Evolutionary conservation across 2,329 filamentous ascomycete species (phyloP).

Genomic region (Fusarium pseudonygamai): DNA sequence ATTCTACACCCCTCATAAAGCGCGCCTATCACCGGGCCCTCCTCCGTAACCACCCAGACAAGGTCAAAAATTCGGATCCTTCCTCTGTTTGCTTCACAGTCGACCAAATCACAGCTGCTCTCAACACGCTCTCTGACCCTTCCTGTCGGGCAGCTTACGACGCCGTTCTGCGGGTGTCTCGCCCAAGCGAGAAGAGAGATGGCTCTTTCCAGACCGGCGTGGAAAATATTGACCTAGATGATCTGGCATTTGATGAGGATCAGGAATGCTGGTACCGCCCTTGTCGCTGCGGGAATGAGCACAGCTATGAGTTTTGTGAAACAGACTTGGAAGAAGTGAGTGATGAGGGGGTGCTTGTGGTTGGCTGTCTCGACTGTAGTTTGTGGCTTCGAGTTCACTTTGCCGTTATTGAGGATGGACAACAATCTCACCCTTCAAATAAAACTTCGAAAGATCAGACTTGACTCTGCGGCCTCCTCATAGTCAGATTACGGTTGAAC

Average conservation of each 20-base stretch:
- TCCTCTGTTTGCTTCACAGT: conserved; percentile 62
- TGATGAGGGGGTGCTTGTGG: conserved; percentile 68
- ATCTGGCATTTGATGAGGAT: conserved; percentile 63
- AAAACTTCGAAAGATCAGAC: conserved; percentile 31
- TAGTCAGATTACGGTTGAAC: neutral
- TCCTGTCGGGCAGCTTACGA: conserved; percentile 64
- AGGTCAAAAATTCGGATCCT: conserved; percentile 45
- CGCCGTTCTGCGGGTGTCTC: conserved; percentile 53
- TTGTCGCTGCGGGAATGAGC: conserved; percentile 72
- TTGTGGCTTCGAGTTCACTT: conserved; percentile 73
- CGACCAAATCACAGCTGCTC: conserved; percentile 72
- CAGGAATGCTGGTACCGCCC: conserved; percentile 62
- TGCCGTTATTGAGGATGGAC: conserved; percentile 57
- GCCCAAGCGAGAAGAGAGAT: conserved; percentile 33
- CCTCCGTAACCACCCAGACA: conserved; percentile 73
- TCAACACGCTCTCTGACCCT: conserved; percentile 63
- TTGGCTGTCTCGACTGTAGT: conserved; percentile 73
- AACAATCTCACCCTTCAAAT: conserved; percentile 15
- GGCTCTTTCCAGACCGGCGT: conserved; percentile 65
- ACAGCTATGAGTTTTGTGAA: conserved; percentile 68
- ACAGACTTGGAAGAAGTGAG: conserved; percentile 67
- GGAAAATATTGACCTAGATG: conserved; percentile 72
- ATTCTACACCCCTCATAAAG: conserved; percentile 62
- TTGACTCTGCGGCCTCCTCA: conserved; percentile 21
- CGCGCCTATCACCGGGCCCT: conserved; percentile 72